A percentile compares a stretch with the other conserved stretches of the same genome.
Conservation (phyloP, 164 flowering plant species). For the Annona cherimola region DNA sequence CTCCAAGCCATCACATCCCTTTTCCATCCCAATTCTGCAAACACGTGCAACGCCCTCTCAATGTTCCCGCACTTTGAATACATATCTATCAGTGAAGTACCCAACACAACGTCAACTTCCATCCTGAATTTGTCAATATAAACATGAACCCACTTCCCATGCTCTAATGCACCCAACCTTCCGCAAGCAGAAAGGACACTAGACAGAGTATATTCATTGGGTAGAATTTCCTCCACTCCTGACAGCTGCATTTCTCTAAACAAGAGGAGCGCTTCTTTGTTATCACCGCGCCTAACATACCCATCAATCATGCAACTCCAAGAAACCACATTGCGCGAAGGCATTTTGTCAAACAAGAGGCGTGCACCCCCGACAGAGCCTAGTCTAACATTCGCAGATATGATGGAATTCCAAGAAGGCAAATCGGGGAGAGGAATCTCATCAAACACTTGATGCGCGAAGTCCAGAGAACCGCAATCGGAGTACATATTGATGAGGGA, state of each 20-base stretch:
- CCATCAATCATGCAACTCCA: slow-evolving; percentile 44
- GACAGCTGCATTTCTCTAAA: slow-evolving; percentile 29
- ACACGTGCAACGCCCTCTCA: slow-evolving; percentile 25
- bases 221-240: slow-evolving; percentile 12
- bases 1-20: slow-evolving; percentile 42
- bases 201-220: slow-evolving; percentile 31
- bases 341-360: slow-evolving; percentile 28
- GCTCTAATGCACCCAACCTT: slow-evolving; percentile 29
- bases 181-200: slow-evolving; percentile 31
- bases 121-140: slow-evolving; percentile 26
- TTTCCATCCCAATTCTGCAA: slow-evolving; percentile 20
- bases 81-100: slow-evolving; percentile 64
- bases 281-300: slow-evolving; percentile 22
- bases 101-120: slow-evolving; percentile 23
- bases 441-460: slow-evolving; percentile 28
- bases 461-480: slow-evolving; percentile 15
- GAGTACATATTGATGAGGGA: slow-evolving; percentile 31
- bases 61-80: slow-evolving; percentile 67
- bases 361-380: slow-evolving; percentile 23
- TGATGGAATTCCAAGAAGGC: slow-evolving; percentile 35
- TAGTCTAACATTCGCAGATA: slow-evolving; percentile 15
- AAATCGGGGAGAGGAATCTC: slow-evolving; percentile 25
- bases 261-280: slow-evolving; percentile 24
- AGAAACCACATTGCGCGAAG: slow-evolving; percentile 30
- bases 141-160: slow-evolving; percentile 34